phyloP scores from a whole-genome alignment of 164 flowering plant species.

The Cinnamomum chago region DNA sequence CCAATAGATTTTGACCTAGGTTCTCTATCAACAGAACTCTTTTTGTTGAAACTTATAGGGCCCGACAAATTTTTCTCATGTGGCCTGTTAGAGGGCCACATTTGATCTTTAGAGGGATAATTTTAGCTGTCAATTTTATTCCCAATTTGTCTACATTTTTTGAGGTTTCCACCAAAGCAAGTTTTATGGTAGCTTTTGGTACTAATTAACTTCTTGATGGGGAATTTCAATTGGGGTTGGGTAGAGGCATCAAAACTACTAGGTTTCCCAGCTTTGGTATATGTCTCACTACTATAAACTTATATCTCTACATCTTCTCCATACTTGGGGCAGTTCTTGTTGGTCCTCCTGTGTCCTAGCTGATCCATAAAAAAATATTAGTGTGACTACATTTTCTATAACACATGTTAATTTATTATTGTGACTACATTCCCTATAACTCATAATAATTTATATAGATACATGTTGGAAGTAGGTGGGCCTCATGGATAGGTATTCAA shows the following conservation, averaged over 20 bases:
- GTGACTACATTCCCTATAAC: too few species aligned
- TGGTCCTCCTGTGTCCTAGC: constrained; percentile 97
- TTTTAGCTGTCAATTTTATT: constrained; percentile 34
- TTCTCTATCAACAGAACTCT: constrained; percentile 37
- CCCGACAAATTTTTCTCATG: constrained; percentile 33
- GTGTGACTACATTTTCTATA: constrained; percentile 4
- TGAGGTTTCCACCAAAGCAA: constrained; percentile 41
- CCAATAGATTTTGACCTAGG: constrained; percentile 32
- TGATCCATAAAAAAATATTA: constrained; percentile 21
- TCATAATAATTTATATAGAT: too few species aligned
- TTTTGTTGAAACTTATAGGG: constrained; percentile 38
- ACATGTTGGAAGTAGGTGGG: too few species aligned
- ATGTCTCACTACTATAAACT: constrained; percentile 39
- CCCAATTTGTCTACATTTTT: constrained; percentile 44
- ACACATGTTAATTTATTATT: background rate
- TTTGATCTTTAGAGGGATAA: constrained; percentile 65
- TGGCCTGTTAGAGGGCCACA: constrained; percentile 48
- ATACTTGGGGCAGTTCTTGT: constrained; percentile 92
- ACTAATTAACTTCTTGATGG: constrained; percentile 38
- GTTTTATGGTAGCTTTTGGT: constrained; percentile 46
- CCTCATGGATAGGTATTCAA: too few species aligned
- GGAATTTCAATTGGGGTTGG: constrained; percentile 40
- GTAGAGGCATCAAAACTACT: constrained; percentile 39
- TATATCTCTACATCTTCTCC: constrained; percentile 64
- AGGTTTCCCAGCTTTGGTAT: constrained; percentile 39